These are phyloP conservation scores for Magnolia sinica DNA, from an alignment of 164 flowering plant species.

Conservation along the genomic window DNA sequence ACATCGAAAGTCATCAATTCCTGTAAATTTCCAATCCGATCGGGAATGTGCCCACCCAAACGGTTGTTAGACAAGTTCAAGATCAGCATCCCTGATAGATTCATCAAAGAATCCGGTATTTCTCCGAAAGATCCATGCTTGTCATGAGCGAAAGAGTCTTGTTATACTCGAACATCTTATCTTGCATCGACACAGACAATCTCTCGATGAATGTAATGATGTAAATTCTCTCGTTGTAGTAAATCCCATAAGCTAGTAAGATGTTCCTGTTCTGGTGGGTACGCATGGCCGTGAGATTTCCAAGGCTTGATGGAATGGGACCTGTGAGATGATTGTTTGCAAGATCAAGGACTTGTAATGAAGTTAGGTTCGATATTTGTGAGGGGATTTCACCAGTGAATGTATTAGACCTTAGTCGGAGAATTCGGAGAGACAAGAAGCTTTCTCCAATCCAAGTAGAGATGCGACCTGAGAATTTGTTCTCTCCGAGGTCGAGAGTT, in stretches of 20 bases:
- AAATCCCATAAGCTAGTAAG: neutral
- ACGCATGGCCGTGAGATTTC: neutral
- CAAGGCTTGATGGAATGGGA: neutral
- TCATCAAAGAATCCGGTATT: neutral
- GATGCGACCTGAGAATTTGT: neutral
- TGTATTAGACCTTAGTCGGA: neutral
- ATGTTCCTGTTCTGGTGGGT: too few relatives aligned
- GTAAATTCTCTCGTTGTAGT: neutral
- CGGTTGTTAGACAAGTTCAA: neutral
- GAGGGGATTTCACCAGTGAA: neutral
- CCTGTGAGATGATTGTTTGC: neutral
- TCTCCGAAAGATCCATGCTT: neutral
- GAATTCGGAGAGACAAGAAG: neutral
- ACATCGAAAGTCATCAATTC: neutral
- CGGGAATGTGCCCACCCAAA: neutral
- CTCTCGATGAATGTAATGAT: neutral
- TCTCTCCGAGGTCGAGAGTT: constrained; percentile 1
- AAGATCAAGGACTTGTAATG: constrained; percentile 2
- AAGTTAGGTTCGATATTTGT: neutral
- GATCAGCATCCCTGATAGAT: neutral
- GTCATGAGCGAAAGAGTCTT: neutral
- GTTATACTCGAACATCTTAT: neutral
- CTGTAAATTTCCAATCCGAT: neutral
- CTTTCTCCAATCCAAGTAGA: neutral
- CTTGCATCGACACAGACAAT: neutral